These are phyloP conservation scores for Pseudopithomyces chartarum DNA, from an alignment of 2,329 filamentous ascomycete genomes.

Conservation along the genomic window DNA sequence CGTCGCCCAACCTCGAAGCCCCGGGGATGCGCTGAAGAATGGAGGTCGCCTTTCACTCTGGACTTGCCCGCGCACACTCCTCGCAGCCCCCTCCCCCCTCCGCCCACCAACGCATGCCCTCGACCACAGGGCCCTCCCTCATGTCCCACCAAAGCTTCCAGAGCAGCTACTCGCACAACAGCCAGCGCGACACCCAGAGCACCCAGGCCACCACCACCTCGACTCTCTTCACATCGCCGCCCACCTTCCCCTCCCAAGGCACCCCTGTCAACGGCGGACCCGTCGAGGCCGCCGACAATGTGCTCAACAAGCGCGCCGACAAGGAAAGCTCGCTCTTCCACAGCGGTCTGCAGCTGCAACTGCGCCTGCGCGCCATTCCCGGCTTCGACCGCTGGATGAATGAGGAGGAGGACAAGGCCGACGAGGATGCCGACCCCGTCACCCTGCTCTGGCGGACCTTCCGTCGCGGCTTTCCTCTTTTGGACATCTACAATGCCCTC, in stretches of 20 bases:
- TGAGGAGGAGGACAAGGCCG: slow-evolving; percentile 72
- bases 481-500: slow-evolving; percentile 87
- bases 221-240: slow-evolving; percentile 49
- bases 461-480: slow-evolving; percentile 79
- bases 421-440: slow-evolving; percentile 77
- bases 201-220: slow-evolving; percentile 52
- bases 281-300: slow-evolving; percentile 82
- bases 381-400: slow-evolving; percentile 77
- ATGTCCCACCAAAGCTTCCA: slow-evolving; percentile 53
- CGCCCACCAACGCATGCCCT: slow-evolving; percentile 40
- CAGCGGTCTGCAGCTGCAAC: slow-evolving; percentile 85
- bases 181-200: slow-evolving; percentile 53
- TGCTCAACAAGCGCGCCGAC: slow-evolving; percentile 96
- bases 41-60: slow-evolving; percentile 40
- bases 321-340: slow-evolving; percentile 92
- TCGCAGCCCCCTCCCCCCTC: slow-evolving; percentile 29
- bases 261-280: slow-evolving; percentile 60
- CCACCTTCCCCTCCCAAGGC: slow-evolving; percentile 30
- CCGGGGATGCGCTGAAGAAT: slow-evolving; percentile 38
- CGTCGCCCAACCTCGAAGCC: not conserved
- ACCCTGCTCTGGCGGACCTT: slow-evolving; percentile 90
- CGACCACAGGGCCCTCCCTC: slow-evolving; percentile 44
- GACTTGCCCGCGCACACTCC: slow-evolving; percentile 29
- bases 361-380: slow-evolving; percentile 80
- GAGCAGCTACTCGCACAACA: slow-evolving; percentile 53